Evolutionary conservation across 768 basidiomycete genomes (phyloP).

Genomic region (Phlebiopsis flavidoalba): DNA sequence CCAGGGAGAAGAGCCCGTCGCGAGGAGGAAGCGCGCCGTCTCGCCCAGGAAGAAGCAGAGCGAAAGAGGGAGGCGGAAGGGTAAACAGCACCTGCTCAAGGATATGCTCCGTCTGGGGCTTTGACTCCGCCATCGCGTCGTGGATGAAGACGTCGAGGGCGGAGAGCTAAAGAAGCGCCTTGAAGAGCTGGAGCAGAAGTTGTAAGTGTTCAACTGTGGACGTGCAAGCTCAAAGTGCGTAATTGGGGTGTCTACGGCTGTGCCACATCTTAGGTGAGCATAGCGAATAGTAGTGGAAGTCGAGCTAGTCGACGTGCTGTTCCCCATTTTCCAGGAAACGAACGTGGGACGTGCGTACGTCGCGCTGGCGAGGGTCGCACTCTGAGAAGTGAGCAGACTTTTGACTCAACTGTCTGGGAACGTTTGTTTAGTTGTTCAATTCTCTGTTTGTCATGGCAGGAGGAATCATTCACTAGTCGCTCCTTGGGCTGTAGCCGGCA

Average conservation of each 20-base stretch:
- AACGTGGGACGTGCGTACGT: constrained; percentile 79
- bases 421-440: neutral
- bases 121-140: constrained; percentile 58
- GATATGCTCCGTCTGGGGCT: constrained; percentile 39
- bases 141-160: constrained; percentile 50
- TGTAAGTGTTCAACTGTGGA: constrained; percentile 43
- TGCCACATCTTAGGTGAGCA: constrained; percentile 43
- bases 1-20: constrained; percentile 16
- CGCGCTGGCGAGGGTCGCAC: constrained; percentile 73
- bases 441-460: constrained; percentile 32
- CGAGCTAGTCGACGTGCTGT: constrained; percentile 54
- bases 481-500: constrained; percentile 76
- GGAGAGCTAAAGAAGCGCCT: constrained; percentile 55
- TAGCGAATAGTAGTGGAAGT: constrained; percentile 55
- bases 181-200: constrained; percentile 66
- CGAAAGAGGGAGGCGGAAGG: constrained; percentile 23
- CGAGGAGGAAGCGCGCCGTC: constrained; percentile 13
- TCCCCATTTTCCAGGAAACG: constrained; percentile 77
- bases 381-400: constrained; percentile 62
- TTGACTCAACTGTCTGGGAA: neutral
- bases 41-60: constrained; percentile 1
- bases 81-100: constrained; percentile 19
- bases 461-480: constrained; percentile 80
- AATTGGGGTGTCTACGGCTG: neutral
- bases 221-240: neutral